Base-by-base conservation (phyloP, 1,284 basidiomycete species). In the Ustilago hordei region DNA sequence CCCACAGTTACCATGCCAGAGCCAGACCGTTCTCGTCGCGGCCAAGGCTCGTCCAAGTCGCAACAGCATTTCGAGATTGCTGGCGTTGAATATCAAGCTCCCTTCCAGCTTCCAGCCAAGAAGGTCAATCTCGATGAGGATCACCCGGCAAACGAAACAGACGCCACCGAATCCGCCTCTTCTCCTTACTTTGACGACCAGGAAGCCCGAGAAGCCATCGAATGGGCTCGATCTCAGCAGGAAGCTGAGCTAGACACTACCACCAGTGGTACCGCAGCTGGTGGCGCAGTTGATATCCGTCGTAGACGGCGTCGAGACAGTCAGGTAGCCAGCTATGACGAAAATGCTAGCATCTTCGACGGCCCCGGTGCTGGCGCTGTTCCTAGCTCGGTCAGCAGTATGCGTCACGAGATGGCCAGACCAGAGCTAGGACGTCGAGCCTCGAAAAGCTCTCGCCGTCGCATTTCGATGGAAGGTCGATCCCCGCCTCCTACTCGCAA, bases 291-390 rank as follows among this genome's bases (percentile, higher is more conserved):
- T 19, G 69, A 59, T 12, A 76, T 75, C 23, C 63, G 69, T 23
- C 54, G 58, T 6, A 66, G 84, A 38, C 62, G 71, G 4, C 66
- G 82, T 13, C 55, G 82, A 41, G 84, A 86, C 50, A 84, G 81
- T 43, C 84, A 86, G 47, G 78, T 86, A 5, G 81, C 79, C 31
- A 84, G 81, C 74, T 86, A 86, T 58, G 84, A 83, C 32, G 81
- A 84, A 45, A 58, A 36, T 9, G 81, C 70, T 23, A 81, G 79
- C 54, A 81, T 86, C 64, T 86, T 85, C 55, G 84, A 86, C 36
- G 84, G 84, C 7, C 84, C 84, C 0, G 64, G 76, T 9, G 84
- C 83, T 7, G 84, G 82, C 12, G 78, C 78, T 34, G 84, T 86
- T 13, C 84, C 84, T 15, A 84, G 81, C 59, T 82, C 80, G 7